A percentile compares a stretch with the other conserved stretches of the same genome.
Conservation (phyloP, 2,329 filamentous ascomycete species). For the Emmonsiellopsis sp. region DNA sequence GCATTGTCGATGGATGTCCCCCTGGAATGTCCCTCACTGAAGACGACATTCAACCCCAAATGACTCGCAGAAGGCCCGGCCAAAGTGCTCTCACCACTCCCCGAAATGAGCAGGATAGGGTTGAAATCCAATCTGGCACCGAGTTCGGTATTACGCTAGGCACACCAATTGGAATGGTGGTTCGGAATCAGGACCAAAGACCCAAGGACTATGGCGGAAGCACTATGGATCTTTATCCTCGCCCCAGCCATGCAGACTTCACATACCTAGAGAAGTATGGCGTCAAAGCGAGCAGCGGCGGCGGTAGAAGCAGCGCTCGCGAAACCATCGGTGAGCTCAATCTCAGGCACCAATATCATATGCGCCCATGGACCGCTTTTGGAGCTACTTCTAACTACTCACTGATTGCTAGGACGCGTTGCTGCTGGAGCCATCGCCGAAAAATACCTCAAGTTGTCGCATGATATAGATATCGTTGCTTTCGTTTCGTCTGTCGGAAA, state of each 20-base stretch:
- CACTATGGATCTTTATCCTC: conserved; percentile 86
- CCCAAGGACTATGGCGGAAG: conserved; percentile 83
- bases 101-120: conserved; percentile 81
- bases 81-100: conserved; percentile 87
- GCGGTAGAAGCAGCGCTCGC: conserved; percentile 81
- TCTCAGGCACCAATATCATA: background rate
- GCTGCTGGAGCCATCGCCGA: conserved; percentile 88
- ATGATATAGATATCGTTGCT: conserved; percentile 83
- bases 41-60: conserved; percentile 84
- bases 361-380: background rate
- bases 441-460: conserved; percentile 73
- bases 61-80: conserved; percentile 81
- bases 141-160: conserved; percentile 85
- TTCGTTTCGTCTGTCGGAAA: conserved; percentile 80
- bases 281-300: conserved; percentile 81
- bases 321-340: conserved; percentile 69
- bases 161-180: conserved; percentile 79
- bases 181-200: conserved; percentile 86
- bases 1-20: conserved; percentile 83
- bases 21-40: conserved; percentile 81
- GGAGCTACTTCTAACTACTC: background rate
- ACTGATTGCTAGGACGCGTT: conserved; percentile 54
- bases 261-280: conserved; percentile 98
- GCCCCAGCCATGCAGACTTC: conserved; percentile 90
- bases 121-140: conserved; percentile 86